Evolutionary conservation across 1,284 basidiomycete genomes (phyloP).

Genomic region (Marasmius oreades): DNA sequence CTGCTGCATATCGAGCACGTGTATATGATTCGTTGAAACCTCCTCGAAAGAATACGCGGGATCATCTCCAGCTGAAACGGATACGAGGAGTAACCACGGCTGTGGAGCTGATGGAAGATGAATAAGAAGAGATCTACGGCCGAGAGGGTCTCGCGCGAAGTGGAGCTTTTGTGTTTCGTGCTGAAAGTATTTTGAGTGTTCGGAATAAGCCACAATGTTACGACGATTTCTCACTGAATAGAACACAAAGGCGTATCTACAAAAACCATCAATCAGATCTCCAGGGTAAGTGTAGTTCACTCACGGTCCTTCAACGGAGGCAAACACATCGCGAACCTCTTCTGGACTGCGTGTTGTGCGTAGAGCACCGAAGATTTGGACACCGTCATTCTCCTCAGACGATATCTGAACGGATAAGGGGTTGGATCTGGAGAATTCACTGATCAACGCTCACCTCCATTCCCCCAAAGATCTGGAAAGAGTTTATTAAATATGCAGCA

Average conservation of each 20-base stretch:
- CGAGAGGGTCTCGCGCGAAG: constrained; percentile 88
- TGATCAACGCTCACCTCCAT: constrained; percentile 45
- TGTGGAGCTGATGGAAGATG: constrained; percentile 46
- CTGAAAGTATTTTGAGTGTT: constrained; percentile 29
- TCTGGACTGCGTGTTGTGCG: constrained; percentile 33
- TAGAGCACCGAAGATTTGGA: constrained; percentile 58
- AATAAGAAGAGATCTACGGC: constrained; percentile 84
- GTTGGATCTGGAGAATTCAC: neutral
- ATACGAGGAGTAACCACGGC: constrained; percentile 61
- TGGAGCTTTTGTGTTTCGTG: constrained; percentile 48
- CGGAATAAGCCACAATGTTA: neutral
- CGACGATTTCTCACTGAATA: constrained; percentile 53
- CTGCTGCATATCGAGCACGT: constrained; percentile 42
- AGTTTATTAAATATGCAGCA: neutral
- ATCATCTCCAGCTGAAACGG: constrained; percentile 55
- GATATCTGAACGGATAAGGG: constrained; percentile 35
- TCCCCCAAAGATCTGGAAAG: constrained; percentile 70
- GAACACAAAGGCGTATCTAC: constrained; percentile 82
- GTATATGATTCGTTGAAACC: constrained; percentile 57
- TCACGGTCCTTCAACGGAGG: constrained; percentile 83
- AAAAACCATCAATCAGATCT: constrained; percentile 8
- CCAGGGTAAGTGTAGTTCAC: constrained; percentile 24
- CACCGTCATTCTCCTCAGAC: constrained; percentile 75
- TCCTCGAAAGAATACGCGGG: constrained; percentile 53
- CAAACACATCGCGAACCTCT: constrained; percentile 50